Base-by-base conservation (phyloP, 2,329 filamentous ascomycete species). In the Colletotrichum tamarilloi region DNA sequence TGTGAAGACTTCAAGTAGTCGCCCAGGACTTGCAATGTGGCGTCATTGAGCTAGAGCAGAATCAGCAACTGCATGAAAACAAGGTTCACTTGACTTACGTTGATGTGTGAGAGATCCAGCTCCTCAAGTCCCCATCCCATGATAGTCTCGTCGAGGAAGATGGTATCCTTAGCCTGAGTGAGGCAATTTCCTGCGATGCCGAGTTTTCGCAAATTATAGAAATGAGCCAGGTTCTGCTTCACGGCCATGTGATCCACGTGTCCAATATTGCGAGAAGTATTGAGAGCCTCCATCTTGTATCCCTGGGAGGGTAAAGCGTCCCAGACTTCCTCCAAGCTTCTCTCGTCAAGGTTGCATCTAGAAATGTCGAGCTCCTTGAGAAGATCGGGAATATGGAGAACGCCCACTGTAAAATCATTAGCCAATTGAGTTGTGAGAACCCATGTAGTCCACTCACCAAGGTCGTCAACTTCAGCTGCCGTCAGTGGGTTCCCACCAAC, bases 61-160 rank as follows among this genome's bases (percentile, higher is more conserved):
- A 49, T 75, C 28, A 75, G 74, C 55, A n/a, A 35, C 63, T 78
- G 65, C 77, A 42, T 26, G 71, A 60, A 5, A 8, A 8, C 14
- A 19, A 46, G n/a, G 7, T 19, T 57, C 5, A n/a, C 28, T 26
- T 14, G 28, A 76, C 83, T 75, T 78, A 89, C 86, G 81, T 86
- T 85, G 79, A 88, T 89, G 5, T 86, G 85, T 3, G 89, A 90
- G 32, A 91, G 79, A 74, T 90, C 85, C 19, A 91, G 79, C 70
- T 88, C 87, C 76, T 89, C 85, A 28, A 91, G 81, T n/a, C 81
- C 80, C 83, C 86, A 87, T 22, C 80, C 77, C 53, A 81, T 76
- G 57, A 89, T 79, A 8, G 82, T 79, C 63, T 84, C 83, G 71
- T 86, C 78, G 65, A 87, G 81, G 32, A 90, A 84, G 3, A 90